These are phyloP conservation scores for Didymella pinodella DNA, from an alignment of 2,329 filamentous ascomycete genomes.

Conservation along the genomic window DNA sequence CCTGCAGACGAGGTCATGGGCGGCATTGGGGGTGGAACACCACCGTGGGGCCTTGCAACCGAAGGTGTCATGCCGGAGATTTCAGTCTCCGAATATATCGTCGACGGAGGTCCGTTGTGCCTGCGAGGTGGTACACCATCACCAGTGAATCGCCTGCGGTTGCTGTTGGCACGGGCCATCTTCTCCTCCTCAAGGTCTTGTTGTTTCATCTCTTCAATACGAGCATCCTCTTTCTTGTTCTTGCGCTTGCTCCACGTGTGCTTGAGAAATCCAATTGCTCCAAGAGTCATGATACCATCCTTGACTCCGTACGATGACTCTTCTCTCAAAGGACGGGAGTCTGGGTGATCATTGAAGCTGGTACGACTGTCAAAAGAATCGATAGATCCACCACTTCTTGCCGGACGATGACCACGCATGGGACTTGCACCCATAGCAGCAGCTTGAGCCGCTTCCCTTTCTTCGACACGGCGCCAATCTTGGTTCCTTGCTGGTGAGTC, in stretches of 20 bases:
- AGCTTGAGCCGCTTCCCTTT: conserved; percentile 48
- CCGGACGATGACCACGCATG: conserved; percentile 40
- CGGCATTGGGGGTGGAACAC: conserved; percentile 36
- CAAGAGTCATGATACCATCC: conserved; percentile 59
- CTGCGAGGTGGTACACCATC: conserved; percentile 61
- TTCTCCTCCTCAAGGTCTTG: conserved; percentile 63
- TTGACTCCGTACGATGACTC: conserved; percentile 50
- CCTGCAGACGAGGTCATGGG: conserved; percentile 39
- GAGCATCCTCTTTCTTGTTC: conserved; percentile 67
- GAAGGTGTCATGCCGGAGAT: conserved; percentile 56
- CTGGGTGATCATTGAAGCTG: conserved; percentile 47
- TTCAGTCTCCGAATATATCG: conserved; percentile 55
- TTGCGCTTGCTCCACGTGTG: conserved; percentile 59
- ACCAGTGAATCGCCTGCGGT: conserved; percentile 70
- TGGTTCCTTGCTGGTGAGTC: conserved; percentile 52
- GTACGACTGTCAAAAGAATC: conserved; percentile 53
- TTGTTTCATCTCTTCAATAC: conserved; percentile 63
- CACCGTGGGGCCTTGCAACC: conserved; percentile 49
- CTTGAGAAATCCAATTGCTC: conserved; percentile 51
- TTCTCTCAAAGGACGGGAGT: conserved; percentile 28
- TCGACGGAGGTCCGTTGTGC: conserved; percentile 43
- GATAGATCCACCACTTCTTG: conserved; percentile 50
- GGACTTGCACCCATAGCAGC: conserved; percentile 59
- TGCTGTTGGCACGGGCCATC: conserved; percentile 61
- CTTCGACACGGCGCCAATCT: conserved; percentile 50